Conservation (phyloP, 2,329 filamentous ascomycete species). For the Byssoonygena ceratinophila region DNA sequence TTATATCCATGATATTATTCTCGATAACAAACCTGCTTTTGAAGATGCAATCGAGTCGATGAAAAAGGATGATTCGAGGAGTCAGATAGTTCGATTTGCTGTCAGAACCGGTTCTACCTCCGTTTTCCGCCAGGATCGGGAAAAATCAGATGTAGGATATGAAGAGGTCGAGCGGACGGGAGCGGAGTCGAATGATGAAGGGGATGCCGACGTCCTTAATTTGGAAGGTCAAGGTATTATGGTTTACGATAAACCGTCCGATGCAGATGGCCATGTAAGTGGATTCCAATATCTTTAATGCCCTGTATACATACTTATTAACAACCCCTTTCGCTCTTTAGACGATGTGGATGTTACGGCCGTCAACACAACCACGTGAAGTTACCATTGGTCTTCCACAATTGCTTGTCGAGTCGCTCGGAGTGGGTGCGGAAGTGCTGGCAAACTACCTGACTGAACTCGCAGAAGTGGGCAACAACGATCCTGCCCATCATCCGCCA, state of each 20-base stretch:
- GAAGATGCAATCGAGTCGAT: constrained; percentile 75
- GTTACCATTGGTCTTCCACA: constrained; percentile 90
- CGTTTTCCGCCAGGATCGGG: constrained; percentile 41
- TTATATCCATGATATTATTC: constrained; percentile 67
- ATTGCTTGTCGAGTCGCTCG: constrained; percentile 82
- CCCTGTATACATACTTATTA: constrained; percentile 22
- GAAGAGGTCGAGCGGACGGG: constrained; percentile 33
- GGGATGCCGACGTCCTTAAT: constrained; percentile 50
- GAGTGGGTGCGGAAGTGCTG: constrained; percentile 86
- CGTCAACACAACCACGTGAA: constrained; percentile 75
- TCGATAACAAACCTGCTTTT: constrained; percentile 72
- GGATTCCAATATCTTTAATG: constrained; percentile 6
- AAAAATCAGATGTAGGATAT: constrained; percentile 4
- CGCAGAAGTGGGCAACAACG: constrained; percentile 69
- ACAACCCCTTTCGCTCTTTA: constrained; percentile 34
- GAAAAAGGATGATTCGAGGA: constrained; percentile 84
- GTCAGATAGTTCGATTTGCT: constrained; percentile 76
- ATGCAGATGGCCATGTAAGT: constrained; percentile 81
- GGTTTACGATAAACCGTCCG: constrained; percentile 83
- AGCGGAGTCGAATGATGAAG: constrained; percentile 29
- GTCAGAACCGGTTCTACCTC: constrained; percentile 60
- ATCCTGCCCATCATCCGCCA: constrained; percentile 63
- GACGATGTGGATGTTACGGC: constrained; percentile 99
- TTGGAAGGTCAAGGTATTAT: constrained; percentile 97
- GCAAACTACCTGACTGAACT: constrained; percentile 86